Evolutionary conservation across 179 eudicot species (phyloP), one percentile per base, ranked within the genome.

Genomic region (Nepenthes alata): DNA sequence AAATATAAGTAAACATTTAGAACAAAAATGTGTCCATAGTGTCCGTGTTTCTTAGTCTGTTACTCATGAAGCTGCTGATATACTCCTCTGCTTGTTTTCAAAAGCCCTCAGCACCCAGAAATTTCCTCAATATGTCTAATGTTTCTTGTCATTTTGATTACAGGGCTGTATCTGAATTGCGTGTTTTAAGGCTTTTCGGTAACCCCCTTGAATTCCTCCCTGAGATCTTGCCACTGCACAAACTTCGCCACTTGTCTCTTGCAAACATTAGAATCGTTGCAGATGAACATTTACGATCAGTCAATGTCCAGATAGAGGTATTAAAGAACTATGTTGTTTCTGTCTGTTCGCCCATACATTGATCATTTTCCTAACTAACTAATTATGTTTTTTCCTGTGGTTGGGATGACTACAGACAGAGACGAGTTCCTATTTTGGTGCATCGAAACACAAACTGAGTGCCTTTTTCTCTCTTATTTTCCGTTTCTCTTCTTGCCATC

Each of bases 121-220:
- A 36, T 15, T 64, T 41, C 38, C 51, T 52, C 62, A 36, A 49
- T 57, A 53, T 34, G 47, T 47, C 72, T 76, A 66, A 62, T 74
- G 68, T 61, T 61, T 60, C 52, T 37, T 64, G 67, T 69, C 64
- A 37, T 63, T 69, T 64, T 50, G 47, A 73, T 75, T 71, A 70
- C 85, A 94, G 99, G 83, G 97, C 91, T 63, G 85, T 94, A 95
- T 74, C 99, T 47, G 96, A 85, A 71, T 77, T 94, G 65, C 87
- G 89, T 68, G 80, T 94, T 67, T 76, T 94, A 64, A 85, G 97
- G 72, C 82, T 94, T 59, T 94, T 90, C 66, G 97, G 97, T 58
- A 94, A 94, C 75, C 99, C 99, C 38, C 85, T 94, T 73, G 99
- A 85, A 68, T 94, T 90, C 72, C 86, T 94, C 38, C 99, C 99